A percentile compares a stretch with the other conserved stretches of the same genome.
Evolutionary conservation across 108 stramenopile species (phyloP).

Genomic region (Pseudonitzschia pungens): DNA sequence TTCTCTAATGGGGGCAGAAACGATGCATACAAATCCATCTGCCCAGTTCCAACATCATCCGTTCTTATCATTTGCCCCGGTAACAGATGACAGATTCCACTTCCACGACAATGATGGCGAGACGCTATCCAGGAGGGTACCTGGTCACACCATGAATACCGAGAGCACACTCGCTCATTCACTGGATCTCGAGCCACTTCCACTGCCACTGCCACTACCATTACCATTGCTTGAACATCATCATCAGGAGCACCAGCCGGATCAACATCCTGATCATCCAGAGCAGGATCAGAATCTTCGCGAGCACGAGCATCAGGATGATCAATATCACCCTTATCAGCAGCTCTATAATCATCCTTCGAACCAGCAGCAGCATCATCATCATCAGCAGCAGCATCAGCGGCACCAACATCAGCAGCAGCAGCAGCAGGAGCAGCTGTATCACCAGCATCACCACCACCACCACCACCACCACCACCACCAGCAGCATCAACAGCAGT

Average conservation of each 20-base stretch:
- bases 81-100: neutral
- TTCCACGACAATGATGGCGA: neutral
- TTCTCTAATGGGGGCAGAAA: neutral
- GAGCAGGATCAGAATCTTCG: neutral
- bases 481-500: neutral
- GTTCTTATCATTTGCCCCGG: neutral
- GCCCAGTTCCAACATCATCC: neutral
- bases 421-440: neutral
- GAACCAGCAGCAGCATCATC: neutral
- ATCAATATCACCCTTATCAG: neutral
- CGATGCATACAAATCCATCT: neutral
- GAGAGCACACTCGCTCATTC: neutral
- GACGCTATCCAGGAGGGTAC: neutral
- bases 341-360: no score
- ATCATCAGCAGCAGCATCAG: neutral
- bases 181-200: slow-evolving; percentile 1
- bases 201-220: neutral
- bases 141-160: neutral
- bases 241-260: neutral
- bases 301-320: neutral
- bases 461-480: neutral
- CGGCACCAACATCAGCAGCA: neutral
- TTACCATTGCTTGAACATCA: neutral
- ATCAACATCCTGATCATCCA: neutral
- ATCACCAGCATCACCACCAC: neutral